Evolutionary conservation across 1,139 yeast species (phyloP), one percentile per base, ranked within the genome.

Genomic region (Meyerozyma athensensis): DNA sequence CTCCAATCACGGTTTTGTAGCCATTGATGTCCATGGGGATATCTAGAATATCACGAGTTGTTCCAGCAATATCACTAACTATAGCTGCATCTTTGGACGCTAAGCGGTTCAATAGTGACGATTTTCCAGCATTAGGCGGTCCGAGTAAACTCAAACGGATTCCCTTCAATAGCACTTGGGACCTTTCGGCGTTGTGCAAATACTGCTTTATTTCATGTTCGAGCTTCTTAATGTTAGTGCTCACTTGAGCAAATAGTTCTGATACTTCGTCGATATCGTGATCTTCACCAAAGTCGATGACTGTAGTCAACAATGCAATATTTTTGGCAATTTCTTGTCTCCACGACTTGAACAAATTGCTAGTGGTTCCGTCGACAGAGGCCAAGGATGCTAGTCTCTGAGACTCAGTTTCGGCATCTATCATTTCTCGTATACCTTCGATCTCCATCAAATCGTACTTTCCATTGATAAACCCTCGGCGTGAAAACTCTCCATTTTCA

Each of bases 121-220:
- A 89, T 55, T 92, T 92, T 0, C 99, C 99, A 1, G 96, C 97
- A 58, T 92, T 92, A 1, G 98, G 97, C 4, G 96, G 95, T 0
- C 98, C 99, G 16, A 90, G 49, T 16, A 92, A 63, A 0, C 83
- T 79, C 30, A 90, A 54, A 43, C 77, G 78, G 31, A 92, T 78
- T 1, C 99, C 99, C 19, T 74, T 69, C 34, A 82, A 58, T 14
- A 92, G 60, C 1, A 90, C 63, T 45, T 81, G 85, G 0, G 94
- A 77, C 36, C 79, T 63, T 33, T 70, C 64, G 4, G 81, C 77
- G 43, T 68, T 76, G 2, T 56, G 46, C 14, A 85, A 50, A 50
- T 81, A 84, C 2, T 49, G 42, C 1, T 50, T 46, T 6, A 90
- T 67, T 24, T 81, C 79, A 0, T 5, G 5, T 16, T 68, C 58